Percentiles rank a stretch among this genome's conserved stretches.
phyloP scores from a whole-genome alignment of 352 stramenopile genomes.

The Phytophthora pluvialis region DNA sequence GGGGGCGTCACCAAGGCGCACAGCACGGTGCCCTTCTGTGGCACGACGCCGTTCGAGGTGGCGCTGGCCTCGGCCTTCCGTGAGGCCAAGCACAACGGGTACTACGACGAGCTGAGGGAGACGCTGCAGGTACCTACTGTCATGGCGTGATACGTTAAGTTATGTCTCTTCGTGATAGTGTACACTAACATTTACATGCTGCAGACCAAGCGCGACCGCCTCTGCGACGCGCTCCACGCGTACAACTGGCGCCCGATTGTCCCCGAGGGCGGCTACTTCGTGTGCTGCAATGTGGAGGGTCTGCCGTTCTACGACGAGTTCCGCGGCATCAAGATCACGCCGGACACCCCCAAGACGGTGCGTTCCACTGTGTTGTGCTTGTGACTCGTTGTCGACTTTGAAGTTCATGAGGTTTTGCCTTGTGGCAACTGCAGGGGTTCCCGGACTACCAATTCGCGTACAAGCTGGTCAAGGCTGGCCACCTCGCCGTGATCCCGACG shows the following conservation, averaged over 20 bases:
- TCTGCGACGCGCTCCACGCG: slow-evolving; percentile 81
- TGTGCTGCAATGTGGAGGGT: slow-evolving; percentile 86
- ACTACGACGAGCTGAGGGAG: slow-evolving; percentile 71
- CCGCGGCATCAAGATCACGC: slow-evolving; percentile 51
- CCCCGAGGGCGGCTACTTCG: slow-evolving; percentile 96
- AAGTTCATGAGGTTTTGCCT: slow-evolving; percentile 1
- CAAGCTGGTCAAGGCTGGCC: slow-evolving; percentile 91
- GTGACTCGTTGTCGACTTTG: slow-evolving; percentile 7
- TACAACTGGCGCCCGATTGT: slow-evolving; percentile 92
- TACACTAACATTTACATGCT: slow-evolving; percentile 40
- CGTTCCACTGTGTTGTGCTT: slow-evolving; percentile 10
- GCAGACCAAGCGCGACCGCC: slow-evolving; percentile 83
- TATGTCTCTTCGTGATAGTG: slow-evolving; percentile 15
- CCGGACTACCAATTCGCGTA: slow-evolving; percentile 90
- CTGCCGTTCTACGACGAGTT: slow-evolving; percentile 82
- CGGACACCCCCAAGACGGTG: slow-evolving; percentile 67
- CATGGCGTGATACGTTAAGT: slow-evolving; percentile 5
- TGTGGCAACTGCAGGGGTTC: slow-evolving; percentile 54
- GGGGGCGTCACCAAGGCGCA: slow-evolving; percentile 79
- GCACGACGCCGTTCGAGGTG: slow-evolving; percentile 94
- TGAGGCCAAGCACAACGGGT: slow-evolving; percentile 90
- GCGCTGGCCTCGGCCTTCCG: slow-evolving; percentile 90
- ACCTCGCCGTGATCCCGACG: slow-evolving; percentile 94
- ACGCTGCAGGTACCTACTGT: slow-evolving; percentile 50
- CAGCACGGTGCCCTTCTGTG: slow-evolving; percentile 93